These are phyloP conservation scores for Gardenia jasminoides DNA, from an alignment of 257 asterid species.

Conservation along the genomic window DNA sequence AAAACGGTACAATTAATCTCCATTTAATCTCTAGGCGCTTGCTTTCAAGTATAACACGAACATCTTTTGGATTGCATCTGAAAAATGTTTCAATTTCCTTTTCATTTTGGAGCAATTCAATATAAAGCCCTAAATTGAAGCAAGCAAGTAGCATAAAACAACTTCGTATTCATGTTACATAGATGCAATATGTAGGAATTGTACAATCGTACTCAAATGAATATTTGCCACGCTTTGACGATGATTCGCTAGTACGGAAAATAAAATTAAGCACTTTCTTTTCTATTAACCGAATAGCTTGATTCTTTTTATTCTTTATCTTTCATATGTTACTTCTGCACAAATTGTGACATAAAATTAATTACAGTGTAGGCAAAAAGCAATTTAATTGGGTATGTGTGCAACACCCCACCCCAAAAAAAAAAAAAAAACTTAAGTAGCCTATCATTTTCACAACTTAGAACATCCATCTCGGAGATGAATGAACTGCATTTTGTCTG, in stretches of 20 bases:
- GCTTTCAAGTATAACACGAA: no score
- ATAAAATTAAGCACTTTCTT: background rate
- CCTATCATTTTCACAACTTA: slow-evolving; percentile 15
- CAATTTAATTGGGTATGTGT: slow-evolving; percentile 14
- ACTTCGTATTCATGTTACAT: background rate
- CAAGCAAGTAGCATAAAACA: background rate
- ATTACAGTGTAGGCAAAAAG: slow-evolving; percentile 14
- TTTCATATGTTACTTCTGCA: slow-evolving; percentile 25
- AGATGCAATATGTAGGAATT: background rate
- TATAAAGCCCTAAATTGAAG: background rate
- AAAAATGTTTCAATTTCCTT: no score
- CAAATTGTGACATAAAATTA: slow-evolving; percentile 18
- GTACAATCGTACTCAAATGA: no score
- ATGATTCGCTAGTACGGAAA: background rate
- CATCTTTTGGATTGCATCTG: no score
- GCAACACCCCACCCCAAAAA: background rate
- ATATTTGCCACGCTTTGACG: no score
- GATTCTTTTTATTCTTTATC: slow-evolving; percentile 3
- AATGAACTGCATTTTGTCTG: slow-evolving; percentile 50
- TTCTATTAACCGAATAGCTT: background rate
- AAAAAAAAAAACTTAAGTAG: slow-evolving; percentile 12
- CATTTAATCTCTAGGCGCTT: no score
- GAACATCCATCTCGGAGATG: slow-evolving; percentile 93
- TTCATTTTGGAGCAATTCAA: no score
- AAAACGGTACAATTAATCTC: background rate